Percentiles rank a stretch among this genome's conserved stretches.
Evolutionary conservation across 2,329 filamentous ascomycete genomes (phyloP).

Genomic region (Gyromitra esculenta): DNA sequence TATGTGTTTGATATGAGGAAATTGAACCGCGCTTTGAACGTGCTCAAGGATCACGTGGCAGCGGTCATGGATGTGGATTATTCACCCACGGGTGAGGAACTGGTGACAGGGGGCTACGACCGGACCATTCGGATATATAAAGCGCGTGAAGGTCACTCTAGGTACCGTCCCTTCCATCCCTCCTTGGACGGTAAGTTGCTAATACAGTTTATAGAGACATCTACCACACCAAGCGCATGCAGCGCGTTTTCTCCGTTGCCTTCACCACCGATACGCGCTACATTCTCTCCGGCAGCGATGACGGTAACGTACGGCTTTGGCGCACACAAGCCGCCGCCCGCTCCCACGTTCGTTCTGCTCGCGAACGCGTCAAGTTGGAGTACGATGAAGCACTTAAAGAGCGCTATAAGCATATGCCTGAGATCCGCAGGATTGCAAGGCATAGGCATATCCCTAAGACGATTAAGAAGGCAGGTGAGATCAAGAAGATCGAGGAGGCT

Average conservation of each 20-base stretch:
- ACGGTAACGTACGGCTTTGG: slow-evolving; percentile 92
- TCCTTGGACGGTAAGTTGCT: not conserved
- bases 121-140: slow-evolving; percentile 74
- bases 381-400: slow-evolving; percentile 87
- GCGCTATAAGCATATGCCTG: slow-evolving; percentile 93
- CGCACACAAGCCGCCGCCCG: slow-evolving; percentile 83
- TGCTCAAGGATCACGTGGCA: slow-evolving; percentile 86
- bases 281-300: slow-evolving; percentile 88
- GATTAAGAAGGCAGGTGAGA: slow-evolving; percentile 84
- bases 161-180: slow-evolving; percentile 28
- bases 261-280: slow-evolving; percentile 93
- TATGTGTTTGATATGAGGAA: slow-evolving; percentile 95
- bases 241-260: slow-evolving; percentile 84
- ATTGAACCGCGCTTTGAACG: slow-evolving; percentile 85
- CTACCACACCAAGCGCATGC: slow-evolving; percentile 98
- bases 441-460: slow-evolving; percentile 93
- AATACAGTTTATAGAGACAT: slow-evolving; percentile 71
- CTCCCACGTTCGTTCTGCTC: slow-evolving; percentile 83
- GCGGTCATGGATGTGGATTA: slow-evolving; percentile 98
- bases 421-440: slow-evolving; percentile 87
- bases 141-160: slow-evolving; percentile 57
- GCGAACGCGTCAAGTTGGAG: slow-evolving; percentile 86
- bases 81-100: slow-evolving; percentile 90
- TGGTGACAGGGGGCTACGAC: slow-evolving; percentile 89
- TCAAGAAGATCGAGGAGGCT: slow-evolving; percentile 80